Evolutionary conservation across 2,329 filamentous ascomycete genomes (phyloP).

Genomic region (Sarocladium oryzae): DNA sequence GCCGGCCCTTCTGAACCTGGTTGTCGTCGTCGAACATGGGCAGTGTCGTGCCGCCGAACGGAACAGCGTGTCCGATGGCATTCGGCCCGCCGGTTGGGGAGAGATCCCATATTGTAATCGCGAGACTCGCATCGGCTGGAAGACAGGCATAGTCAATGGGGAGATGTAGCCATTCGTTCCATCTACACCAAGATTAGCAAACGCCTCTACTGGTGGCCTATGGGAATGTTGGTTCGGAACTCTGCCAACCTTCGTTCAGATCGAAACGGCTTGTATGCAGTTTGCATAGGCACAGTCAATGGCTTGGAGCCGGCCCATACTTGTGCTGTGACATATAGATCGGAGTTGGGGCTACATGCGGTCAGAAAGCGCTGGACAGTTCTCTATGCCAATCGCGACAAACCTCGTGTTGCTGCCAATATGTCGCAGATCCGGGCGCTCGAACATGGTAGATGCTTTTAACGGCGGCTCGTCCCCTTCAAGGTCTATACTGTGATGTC

Average conservation of each 20-base stretch:
- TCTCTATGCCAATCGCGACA: background rate
- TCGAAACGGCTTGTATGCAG: slow-evolving; percentile 86
- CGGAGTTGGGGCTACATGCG: slow-evolving; percentile 60
- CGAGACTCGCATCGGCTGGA: slow-evolving; percentile 74
- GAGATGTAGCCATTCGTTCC: slow-evolving; percentile 94
- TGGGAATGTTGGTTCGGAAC: background rate
- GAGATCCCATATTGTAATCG: slow-evolving; percentile 92
- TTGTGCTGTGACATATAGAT: slow-evolving; percentile 88
- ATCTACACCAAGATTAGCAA: slow-evolving; percentile 39
- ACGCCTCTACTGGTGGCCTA: background rate
- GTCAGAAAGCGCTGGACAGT: background rate
- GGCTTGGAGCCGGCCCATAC: slow-evolving; percentile 96
- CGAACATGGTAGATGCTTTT: slow-evolving; percentile 62
- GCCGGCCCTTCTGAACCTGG: slow-evolving; percentile 82
- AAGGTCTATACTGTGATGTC: slow-evolving; percentile 36
- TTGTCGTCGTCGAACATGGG: slow-evolving; percentile 89
- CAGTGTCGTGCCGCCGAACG: slow-evolving; percentile 91
- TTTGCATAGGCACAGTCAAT: slow-evolving; percentile 85
- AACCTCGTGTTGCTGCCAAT: slow-evolving; percentile 79
- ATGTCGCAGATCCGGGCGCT: slow-evolving; percentile 74
- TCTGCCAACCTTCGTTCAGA: slow-evolving; percentile 51
- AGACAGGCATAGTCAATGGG: slow-evolving; percentile 80
- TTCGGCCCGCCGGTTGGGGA: slow-evolving; percentile 69
- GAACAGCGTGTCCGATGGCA: slow-evolving; percentile 70
- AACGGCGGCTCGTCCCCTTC: slow-evolving; percentile 37